Conservation (phyloP, 306 rosid species). For the Begonia loranthoides region DNA sequence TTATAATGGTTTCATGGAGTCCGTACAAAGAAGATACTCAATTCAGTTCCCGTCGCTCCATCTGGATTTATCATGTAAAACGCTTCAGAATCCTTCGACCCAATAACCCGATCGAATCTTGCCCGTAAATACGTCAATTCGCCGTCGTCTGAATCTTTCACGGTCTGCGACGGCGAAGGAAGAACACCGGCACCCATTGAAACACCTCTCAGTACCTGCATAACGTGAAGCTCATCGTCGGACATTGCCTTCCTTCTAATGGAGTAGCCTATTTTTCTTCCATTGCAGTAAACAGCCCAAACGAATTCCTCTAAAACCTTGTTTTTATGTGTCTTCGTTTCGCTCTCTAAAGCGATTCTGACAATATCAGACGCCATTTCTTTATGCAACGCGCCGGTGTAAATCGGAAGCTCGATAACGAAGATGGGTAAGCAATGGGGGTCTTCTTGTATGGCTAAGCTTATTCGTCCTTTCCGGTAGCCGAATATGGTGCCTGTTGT, state of each 20-base stretch:
- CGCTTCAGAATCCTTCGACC: slow-evolving; percentile 83
- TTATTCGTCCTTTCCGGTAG: slow-evolving; percentile 69
- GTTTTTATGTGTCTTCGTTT: slow-evolving; percentile 62
- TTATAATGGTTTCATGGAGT: slow-evolving; percentile 22
- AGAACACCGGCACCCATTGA: slow-evolving; percentile 98
- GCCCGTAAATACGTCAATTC: slow-evolving; percentile 85
- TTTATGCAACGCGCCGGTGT: slow-evolving; percentile 50
- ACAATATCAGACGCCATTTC: slow-evolving; percentile 78
- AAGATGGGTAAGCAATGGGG: slow-evolving; percentile 79
- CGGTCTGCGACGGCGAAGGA: slow-evolving; percentile 30
- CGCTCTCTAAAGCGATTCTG: slow-evolving; percentile 91
- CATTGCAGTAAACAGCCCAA: slow-evolving; percentile 91
- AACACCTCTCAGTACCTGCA: slow-evolving; percentile 86
- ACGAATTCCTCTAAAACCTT: slow-evolving; percentile 71
- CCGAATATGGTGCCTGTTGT: slow-evolving; percentile 87
- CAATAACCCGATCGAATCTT: slow-evolving; percentile 71
- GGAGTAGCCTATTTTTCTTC: slow-evolving; percentile 71
- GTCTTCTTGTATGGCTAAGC: slow-evolving; percentile 82
- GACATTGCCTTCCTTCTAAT: slow-evolving; percentile 70
- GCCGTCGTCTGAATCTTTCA: slow-evolving; percentile 41
- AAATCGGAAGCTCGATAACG: slow-evolving; percentile 75
- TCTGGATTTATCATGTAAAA: slow-evolving; percentile 87
- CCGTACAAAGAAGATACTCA: slow-evolving; percentile 84
- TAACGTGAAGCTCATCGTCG: slow-evolving; percentile 78
- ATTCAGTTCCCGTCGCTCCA: slow-evolving; percentile 59